Evolutionary conservation across 1,139 yeast genomes (phyloP).

Genomic region (Diutina mesorugosa): DNA sequence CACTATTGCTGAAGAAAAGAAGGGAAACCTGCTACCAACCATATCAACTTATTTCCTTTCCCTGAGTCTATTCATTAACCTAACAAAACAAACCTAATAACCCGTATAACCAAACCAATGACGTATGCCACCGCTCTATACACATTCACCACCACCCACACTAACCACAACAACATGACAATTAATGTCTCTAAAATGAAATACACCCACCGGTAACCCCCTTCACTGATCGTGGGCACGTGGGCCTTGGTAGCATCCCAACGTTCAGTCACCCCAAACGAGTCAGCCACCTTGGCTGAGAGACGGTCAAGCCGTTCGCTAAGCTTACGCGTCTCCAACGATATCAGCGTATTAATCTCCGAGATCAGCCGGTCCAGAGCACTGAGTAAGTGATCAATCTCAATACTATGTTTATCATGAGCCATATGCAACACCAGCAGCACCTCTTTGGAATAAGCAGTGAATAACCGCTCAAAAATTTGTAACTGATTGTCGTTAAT

Average conservation of each 20-base stretch:
- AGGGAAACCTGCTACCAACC: background rate
- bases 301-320: slow-evolving; percentile 55
- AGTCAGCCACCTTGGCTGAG: slow-evolving; percentile 16
- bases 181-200: background rate
- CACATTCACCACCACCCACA: background rate
- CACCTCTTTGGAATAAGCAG: background rate
- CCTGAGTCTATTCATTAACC: background rate
- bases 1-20: background rate
- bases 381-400: slow-evolving; percentile 53
- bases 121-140: background rate
- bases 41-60: background rate
- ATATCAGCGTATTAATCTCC: slow-evolving; percentile 71
- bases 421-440: background rate
- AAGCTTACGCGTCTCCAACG: slow-evolving; percentile 58
- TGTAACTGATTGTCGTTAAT: background rate
- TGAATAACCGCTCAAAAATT: background rate
- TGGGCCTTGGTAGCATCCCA: background rate
- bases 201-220: background rate
- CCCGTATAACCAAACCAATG: background rate
- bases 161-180: background rate
- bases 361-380: slow-evolving; percentile 68
- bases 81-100: background rate
- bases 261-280: background rate
- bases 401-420: slow-evolving; percentile 28
- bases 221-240: background rate